Base-by-base conservation (phyloP, 176 grass and related monocot genomes). In the Guadua angustifolia region DNA sequence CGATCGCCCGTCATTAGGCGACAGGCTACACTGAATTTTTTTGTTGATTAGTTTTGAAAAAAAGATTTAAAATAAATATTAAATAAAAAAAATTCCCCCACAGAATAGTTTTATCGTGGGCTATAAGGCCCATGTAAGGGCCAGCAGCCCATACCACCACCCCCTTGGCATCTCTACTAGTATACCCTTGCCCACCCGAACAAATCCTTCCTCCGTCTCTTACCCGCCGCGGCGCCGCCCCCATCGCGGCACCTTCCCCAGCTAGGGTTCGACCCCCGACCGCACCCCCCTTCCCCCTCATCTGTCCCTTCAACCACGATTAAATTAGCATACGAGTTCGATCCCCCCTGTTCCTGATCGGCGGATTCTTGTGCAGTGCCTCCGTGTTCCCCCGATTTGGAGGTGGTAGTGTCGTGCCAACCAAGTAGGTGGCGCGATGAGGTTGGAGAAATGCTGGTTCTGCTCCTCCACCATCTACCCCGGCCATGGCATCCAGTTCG, bases 391-490 rank as follows among this genome's bases (percentile, higher is more conserved):
- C 14, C 56, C 67, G 4, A 18, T 73, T 64, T 7, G 3, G 58
- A 42, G 36, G 33, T 4, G 6, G 67, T 86, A 63, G 32, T n/a
- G 42, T 66, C 7, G 40, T 1, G 44, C 26, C 66, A 49, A 86
- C 8, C 52, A 78, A 73, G 78, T 78, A 75, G 74, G 56, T 73
- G 59, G 74, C 85, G 60, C 68, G 38, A 99, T 99, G 97, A 95
- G 93, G 86, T 89, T 99, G 89, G 93, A 99, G 91, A 99, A 95
- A 89, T 99, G 97, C 81, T 94, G 96, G 97, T 99, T 99, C 90
- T 99, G 96, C 81, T 97, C 94, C 36, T 97, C 94, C 35, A 97
- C 94, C 56, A 63, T 97, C 76, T 97, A 97, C 66, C 91, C 93
- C 6, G 93, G 93, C 38, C 97, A 99, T 67, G 91, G 93, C 53